Base-by-base conservation (phyloP, 164 flowering plant genomes). In the Vitis vinifera region DNA sequence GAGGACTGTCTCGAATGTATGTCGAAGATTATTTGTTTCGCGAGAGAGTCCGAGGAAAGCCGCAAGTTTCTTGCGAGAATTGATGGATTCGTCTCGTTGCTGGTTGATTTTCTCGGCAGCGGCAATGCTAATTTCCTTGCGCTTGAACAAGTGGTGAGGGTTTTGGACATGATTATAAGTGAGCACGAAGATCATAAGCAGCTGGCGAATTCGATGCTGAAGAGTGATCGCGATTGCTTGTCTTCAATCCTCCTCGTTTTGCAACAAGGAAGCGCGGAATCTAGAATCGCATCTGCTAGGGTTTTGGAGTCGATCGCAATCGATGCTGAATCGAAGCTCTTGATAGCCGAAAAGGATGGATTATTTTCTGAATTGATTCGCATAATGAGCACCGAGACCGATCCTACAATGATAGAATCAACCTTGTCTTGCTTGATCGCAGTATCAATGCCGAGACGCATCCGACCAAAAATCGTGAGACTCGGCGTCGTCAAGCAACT, bases 361-460 rank as follows among this genome's bases (percentile, higher is more conserved):
- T 9, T 89, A 1, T 13, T 88, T 3, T 10, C 65, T 4, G 87
- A 81, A 64, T 51, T 92, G 66, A 11, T 90, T 12, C 77, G 71
- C 16, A 49, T 75, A 1, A 37, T 84, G 15, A 27, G 68, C 8
- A 67, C 67, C 1, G 85, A 78, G 15, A 59, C 79, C 13, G 84
- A 83, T 51, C 27, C 69, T 6, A 57, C 27, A 7, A 67, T 81
- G 10, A 70, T 80, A 31, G 90, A 86, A 3, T 82, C 90, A 10
- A 75, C 74, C 2, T 55, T 94, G 9, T 83, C 88, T 3, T 78
- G 86, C 72, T 65, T 92, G 17, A 75, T 83, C 44, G 70, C 88
- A 1, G 57, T 89, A 3, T 72, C 93, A 3, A 63, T 63, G 68
- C 70, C 77, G 15, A 82, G 77, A 27, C 71, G 86, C 14, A 82